Evolutionary conservation across 352 stramenopile genomes (phyloP), one percentile per base, ranked within the genome.

Genomic region (Phytophthora pinifolia): DNA sequence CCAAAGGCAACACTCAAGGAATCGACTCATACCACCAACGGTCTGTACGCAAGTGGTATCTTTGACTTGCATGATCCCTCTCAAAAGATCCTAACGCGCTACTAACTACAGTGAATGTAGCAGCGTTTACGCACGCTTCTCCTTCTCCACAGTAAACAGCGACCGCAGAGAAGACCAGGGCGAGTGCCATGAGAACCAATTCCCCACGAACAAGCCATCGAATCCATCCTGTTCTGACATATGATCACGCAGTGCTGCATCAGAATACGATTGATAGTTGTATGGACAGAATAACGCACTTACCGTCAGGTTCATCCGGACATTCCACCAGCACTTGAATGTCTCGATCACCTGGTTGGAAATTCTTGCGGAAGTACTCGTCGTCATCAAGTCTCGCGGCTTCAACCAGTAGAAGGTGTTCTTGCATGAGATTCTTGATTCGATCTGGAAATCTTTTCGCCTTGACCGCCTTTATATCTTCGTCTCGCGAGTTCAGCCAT

Each of bases 281-380:
- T 65, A 22, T 27, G 17, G 22, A 42, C 12, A 65, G 43, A 65
- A 54, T 50, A 59, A 59, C 41, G 48, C 56, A 65, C 56, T 65
- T 65, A 51, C 50, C 31, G 51, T 51, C 50, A 1, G 50, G 50
- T 29, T 58, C 48, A 39, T 46, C 48, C 22, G 48, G 48, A 56
- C 35, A 47, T 47, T 67, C 42, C 59, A 67, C 59, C 10, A 67
- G 47, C 33, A 63, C 47, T 38, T 67, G 59, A n/a, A 61, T 69
- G 41, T 63, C 54, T 62, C 46, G 9, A 2, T 56, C 25, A 9
- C 2, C 42, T 56, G 1, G 60, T 12, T 59, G 3, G 43, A 68
- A 56, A 14, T 36, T 59, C 8, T 35, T 37, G 31, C 53, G 9
- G 29, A 68, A 60, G 53, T 53, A 64, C 0, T 22, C 41, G 10